Evolutionary conservation across 2,329 filamentous ascomycete species (phyloP), one percentile per base, ranked within the genome.

Genomic region (Atkinsonella texensis): DNA sequence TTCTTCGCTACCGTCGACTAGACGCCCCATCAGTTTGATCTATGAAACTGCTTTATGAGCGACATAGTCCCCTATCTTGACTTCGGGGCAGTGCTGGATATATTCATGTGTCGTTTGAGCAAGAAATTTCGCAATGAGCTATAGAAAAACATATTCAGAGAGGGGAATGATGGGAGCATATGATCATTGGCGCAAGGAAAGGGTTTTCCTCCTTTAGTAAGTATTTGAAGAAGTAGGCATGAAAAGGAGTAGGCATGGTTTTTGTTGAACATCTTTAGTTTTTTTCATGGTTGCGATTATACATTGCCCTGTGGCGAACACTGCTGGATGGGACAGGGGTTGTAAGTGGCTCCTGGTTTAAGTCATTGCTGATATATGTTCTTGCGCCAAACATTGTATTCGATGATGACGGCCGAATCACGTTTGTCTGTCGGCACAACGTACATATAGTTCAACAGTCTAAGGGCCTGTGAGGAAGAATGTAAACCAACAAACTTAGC

Each of bases 1-100:
- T 94, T 95, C 63, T 95, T 95, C 64, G 82, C 76, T 50, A 75
- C 78, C 2, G 72, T 84, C 42, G 76, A 69, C 51, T 69, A 57
- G 58, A 44, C 20, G 4, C 28, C 28, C 28, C 28, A 28, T 4
- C 7, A 28, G 28, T 28, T 8, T 8, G 28, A 28, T 28, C 28
- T 28, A 28, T 28, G 28, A 28, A 28, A 28, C 28, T 28, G 28
- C 28, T 28, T 28, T 4, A 28, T 28, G 7, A 28, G 28, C 7
- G 7, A 28, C 11, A 31, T 46, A 32, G 17, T 9, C 35, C 35
- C 35, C 28, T 28, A 28, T 28, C 7, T 4, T 8, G 2, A 28
- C 4, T 28, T 28, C 28, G 35, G 35, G 11, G 12, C 11, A 38
- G 35, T 12, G 35, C 35, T 38, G 11, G 15, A 12, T 38, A 38